Evolutionary conservation across 2,329 filamentous ascomycete species (phyloP).

Genomic region (Phoma herbarum): DNA sequence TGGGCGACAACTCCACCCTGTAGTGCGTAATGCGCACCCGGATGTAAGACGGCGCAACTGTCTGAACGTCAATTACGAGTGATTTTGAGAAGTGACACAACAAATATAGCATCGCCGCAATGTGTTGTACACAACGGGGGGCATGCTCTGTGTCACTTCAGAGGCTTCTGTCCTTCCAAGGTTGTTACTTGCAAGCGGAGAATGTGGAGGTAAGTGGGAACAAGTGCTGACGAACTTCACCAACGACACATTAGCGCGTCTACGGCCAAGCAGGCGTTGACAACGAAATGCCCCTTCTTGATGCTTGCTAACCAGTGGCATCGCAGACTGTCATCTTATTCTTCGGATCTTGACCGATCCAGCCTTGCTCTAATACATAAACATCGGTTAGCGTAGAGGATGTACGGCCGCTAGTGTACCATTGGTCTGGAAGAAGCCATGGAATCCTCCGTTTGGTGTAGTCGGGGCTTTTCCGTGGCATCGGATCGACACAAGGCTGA

Average conservation of each 20-base stretch:
- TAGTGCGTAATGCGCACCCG: no score
- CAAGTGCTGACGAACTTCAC: neutral
- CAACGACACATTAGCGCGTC: neutral
- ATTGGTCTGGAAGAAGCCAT: slow-evolving; percentile 1
- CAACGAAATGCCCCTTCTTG: neutral
- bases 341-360: neutral
- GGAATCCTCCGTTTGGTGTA: neutral
- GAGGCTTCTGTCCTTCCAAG: no score
- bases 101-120: neutral
- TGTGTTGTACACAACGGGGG: neutral
- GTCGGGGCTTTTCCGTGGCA: neutral
- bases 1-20: neutral
- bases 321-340: neutral
- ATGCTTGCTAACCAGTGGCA: neutral
- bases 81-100: neutral
- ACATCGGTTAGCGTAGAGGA: neutral
- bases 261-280: neutral
- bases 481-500: slow-evolving; percentile 5
- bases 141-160: no score
- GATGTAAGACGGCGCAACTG: neutral
- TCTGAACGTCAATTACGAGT: neutral
- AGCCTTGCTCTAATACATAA: neutral
- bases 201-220: neutral
- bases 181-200: neutral
- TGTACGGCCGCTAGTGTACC: neutral